Evolutionary conservation across 1,284 basidiomycete genomes (phyloP).

Genomic region (Moniliella sp.): DNA sequence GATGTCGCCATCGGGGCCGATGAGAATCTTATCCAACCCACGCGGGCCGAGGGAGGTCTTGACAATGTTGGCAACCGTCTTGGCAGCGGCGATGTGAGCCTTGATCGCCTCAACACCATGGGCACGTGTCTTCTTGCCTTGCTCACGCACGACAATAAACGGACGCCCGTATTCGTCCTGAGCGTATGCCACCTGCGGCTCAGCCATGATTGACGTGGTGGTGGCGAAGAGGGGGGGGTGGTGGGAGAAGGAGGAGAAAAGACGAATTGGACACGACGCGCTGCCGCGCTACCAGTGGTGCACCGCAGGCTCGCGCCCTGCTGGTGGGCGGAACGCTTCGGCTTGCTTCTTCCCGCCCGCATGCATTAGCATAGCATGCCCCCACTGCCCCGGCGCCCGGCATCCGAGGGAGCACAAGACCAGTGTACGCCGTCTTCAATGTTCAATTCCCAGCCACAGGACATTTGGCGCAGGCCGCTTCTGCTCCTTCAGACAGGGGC

Average conservation of each 20-base stretch:
- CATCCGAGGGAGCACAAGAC: no score
- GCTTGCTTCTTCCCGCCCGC: no score
- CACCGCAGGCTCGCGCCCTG: no score
- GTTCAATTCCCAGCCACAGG: no score
- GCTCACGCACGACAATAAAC: constrained; percentile 89
- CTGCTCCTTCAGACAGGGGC: no score
- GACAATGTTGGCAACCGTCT: constrained; percentile 83
- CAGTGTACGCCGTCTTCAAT: no score
- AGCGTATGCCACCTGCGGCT: neutral
- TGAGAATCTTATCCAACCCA: constrained; percentile 95
- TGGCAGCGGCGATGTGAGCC: constrained; percentile 48
- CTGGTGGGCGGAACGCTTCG: no score
- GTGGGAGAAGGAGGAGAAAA: constrained; percentile 1
- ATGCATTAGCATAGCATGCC: no score
- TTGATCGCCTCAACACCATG: constrained; percentile 93
- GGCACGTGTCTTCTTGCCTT: constrained; percentile 74
- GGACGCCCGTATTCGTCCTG: constrained; percentile 64
- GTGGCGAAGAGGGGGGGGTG: neutral
- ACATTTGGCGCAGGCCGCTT: no score
- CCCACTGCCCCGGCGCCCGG: no score
- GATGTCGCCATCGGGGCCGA: constrained; percentile 91
- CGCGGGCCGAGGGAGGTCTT: constrained; percentile 81
- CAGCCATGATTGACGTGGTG: no score
- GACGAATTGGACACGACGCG: neutral
- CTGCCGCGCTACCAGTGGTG: no score